phyloP scores from a whole-genome alignment of 345 rosid genomes.

The Mercurialis annua region DNA sequence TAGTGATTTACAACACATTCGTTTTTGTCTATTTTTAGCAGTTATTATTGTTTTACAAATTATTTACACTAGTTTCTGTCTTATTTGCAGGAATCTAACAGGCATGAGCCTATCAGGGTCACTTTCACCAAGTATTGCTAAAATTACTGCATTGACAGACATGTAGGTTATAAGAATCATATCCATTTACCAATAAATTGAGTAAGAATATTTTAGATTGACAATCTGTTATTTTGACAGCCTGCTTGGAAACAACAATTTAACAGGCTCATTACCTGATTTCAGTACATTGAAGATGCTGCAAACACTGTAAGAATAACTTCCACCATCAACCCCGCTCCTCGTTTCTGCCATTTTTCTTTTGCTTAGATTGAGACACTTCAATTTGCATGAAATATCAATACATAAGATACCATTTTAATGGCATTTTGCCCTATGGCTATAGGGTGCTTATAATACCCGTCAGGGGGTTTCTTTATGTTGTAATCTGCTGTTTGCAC shows the following conservation, averaged over 20 bases:
- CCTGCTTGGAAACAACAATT: conserved; percentile 67
- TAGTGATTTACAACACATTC: conserved; percentile 11
- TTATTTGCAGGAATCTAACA: conserved; percentile 64
- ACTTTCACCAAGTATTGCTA: conserved; percentile 50
- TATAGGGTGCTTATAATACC: conserved; percentile 1
- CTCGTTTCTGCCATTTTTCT: conserved; percentile 5
- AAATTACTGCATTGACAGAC: conserved; percentile 64
- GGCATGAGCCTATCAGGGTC: conserved; percentile 68
- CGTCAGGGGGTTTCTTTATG: conserved; percentile 6
- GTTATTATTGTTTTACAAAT: conserved; percentile 4
- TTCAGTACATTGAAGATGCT: conserved; percentile 54
- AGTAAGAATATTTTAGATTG: conserved; percentile 11
- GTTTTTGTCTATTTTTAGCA: conserved; percentile 4
- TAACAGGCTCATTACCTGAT: conserved; percentile 72
- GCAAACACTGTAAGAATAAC: conserved; percentile 64
- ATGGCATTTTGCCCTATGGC: neutral
- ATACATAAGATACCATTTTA: neutral
- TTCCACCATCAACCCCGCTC: conserved; percentile 13
- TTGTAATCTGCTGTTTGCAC: neutral
- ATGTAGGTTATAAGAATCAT: conserved; percentile 51
- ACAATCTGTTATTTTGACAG: conserved; percentile 37
- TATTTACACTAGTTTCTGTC: conserved; percentile 13
- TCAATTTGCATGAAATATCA: conserved; percentile 5
- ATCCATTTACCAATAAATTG: neutral
- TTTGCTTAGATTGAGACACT: conserved; percentile 4